Conservation (phyloP, 179 eudicot genomes). For the Amaranthus tricolor region DNA sequence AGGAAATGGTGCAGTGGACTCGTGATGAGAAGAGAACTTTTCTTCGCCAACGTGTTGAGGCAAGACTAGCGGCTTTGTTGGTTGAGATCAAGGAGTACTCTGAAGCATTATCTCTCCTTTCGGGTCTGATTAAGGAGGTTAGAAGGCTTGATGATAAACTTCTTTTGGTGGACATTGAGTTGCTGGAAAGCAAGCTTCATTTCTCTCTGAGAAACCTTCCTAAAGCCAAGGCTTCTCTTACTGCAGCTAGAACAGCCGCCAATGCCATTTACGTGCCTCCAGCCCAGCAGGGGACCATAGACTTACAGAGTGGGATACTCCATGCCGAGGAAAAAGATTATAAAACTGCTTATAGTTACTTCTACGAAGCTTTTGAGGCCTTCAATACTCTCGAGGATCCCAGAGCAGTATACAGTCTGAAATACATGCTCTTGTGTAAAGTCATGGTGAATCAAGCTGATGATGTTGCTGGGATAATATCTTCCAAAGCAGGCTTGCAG, state of each 20-base stretch:
- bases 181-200: constrained; percentile 88
- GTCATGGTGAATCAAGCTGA: constrained; percentile 96
- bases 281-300: constrained; percentile 91
- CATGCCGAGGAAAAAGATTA: constrained; percentile 96
- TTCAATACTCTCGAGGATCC: constrained; percentile 90
- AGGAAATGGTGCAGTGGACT: constrained; percentile 88
- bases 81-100: constrained; percentile 86
- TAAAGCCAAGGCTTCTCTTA: constrained; percentile 25
- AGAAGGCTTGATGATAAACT: constrained; percentile 89
- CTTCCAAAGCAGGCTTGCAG: constrained; percentile 82
- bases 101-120: constrained; percentile 73
- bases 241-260: constrained; percentile 28
- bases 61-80: constrained; percentile 76
- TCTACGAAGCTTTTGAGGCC: constrained; percentile 91
- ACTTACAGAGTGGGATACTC: constrained; percentile 89
- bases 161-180: constrained; percentile 81
- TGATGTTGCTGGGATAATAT: constrained; percentile 85
- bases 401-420: constrained; percentile 78
- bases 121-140: constrained; percentile 85
- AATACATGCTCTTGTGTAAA: constrained; percentile 88
- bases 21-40: constrained; percentile 83
- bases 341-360: constrained; percentile 88
- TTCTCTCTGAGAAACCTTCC: constrained; percentile 58
- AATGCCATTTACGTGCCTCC: constrained; percentile 25
- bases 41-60: constrained; percentile 84